A percentile compares a stretch with the other conserved stretches of the same genome.
phyloP scores from a whole-genome alignment of 2,329 filamentous ascomycete genomes.

The Fusarium gaditjirri region DNA sequence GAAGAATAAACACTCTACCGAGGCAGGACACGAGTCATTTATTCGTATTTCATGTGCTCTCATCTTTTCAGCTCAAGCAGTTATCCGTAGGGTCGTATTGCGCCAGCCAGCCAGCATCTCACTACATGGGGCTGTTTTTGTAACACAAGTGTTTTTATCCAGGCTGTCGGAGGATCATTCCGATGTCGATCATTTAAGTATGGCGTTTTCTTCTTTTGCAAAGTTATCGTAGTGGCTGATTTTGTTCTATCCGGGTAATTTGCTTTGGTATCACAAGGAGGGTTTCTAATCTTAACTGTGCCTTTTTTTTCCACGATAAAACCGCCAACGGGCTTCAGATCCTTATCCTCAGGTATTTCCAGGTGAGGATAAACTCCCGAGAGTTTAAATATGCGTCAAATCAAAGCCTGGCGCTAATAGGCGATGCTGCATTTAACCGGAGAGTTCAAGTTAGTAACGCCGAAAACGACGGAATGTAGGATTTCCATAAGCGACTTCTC shows the following conservation, averaged over 20 bases:
- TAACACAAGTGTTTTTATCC: neutral
- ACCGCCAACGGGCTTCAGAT: neutral
- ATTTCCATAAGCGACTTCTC: neutral
- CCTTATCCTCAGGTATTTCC: slow-evolving; percentile 1
- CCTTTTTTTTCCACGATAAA: neutral
- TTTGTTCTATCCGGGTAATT: neutral
- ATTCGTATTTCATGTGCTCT: neutral
- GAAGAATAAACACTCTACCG: neutral
- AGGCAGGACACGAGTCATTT: neutral
- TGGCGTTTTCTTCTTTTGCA: neutral
- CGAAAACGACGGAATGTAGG: neutral
- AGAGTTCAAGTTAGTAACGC: neutral
- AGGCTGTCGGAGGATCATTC: slow-evolving; percentile 14
- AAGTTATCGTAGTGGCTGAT: slow-evolving; percentile 8
- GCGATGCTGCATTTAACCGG: slow-evolving; percentile 22
- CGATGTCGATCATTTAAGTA: slow-evolving; percentile 4
- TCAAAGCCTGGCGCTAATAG: neutral
- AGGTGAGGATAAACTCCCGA: slow-evolving; percentile 24
- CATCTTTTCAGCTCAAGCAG: slow-evolving; percentile 5
- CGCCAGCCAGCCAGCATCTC: neutral
- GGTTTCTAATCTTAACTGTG: neutral
- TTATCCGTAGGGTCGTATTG: slow-evolving; percentile 17
- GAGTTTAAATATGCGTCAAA: slow-evolving; percentile 7
- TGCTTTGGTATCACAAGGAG: neutral
- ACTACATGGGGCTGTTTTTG: neutral